phyloP scores from a whole-genome alignment of 1,139 yeast species.

The Blastobotrys ciferrii region DNA sequence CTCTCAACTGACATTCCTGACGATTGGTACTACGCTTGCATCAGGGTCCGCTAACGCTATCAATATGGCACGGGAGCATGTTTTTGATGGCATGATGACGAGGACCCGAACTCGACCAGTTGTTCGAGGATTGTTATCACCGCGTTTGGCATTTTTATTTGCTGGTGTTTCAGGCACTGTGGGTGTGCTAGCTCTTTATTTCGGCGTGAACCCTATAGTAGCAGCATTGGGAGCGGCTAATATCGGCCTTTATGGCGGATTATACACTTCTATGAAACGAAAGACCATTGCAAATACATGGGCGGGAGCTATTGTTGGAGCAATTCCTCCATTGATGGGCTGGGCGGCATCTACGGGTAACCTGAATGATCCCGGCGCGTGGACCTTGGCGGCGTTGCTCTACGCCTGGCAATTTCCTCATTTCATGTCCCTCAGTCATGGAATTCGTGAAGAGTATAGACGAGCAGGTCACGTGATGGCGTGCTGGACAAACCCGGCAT shows the following conservation, averaged over 20 bases:
- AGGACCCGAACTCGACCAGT: conserved; percentile 90
- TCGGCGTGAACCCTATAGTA: conserved; percentile 85
- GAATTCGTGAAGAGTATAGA: conserved; percentile 81
- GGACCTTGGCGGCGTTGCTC: conserved; percentile 86
- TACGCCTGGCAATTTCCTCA: conserved; percentile 99
- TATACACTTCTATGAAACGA: conserved; percentile 87
- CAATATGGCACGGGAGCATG: conserved; percentile 95
- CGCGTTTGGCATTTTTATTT: conserved; percentile 74
- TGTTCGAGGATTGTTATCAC: conserved; percentile 74
- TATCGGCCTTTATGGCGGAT: conserved; percentile 80
- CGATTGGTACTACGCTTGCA: conserved; percentile 81
- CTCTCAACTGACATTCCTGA: conserved; percentile 64
- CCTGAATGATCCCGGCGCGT: conserved; percentile 81
- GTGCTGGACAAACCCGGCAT: conserved; percentile 85
- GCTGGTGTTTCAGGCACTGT: conserved; percentile 69
- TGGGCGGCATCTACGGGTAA: conserved; percentile 95
- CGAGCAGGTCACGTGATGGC: conserved; percentile 96
- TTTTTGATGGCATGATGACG: conserved; percentile 81
- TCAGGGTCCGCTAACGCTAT: conserved; percentile 96
- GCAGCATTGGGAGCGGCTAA: conserved; percentile 74
- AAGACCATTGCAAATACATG: conserved; percentile 85
- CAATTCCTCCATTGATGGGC: conserved; percentile 98
- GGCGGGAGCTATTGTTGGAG: conserved; percentile 99
- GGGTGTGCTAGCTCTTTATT: conserved; percentile 67
- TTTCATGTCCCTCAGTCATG: conserved; percentile 87